Percentiles rank a stretch among this genome's conserved stretches.
Conservation (phyloP, 2,329 filamentous ascomycete species). For the Knufia fluminis region DNA sequence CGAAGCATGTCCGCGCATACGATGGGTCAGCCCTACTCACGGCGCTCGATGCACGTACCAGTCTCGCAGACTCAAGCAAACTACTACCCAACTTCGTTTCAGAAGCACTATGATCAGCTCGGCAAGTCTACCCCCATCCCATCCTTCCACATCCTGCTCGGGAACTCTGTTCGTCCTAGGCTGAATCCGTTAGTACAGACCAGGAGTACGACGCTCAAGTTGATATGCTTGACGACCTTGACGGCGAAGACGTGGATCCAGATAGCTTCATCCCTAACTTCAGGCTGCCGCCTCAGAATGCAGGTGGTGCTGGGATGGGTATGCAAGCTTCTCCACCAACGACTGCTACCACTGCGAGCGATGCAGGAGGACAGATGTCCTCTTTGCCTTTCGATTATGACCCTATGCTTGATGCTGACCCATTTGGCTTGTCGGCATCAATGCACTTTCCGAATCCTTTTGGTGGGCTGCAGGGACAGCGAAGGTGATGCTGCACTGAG, state of each 20-base stretch:
- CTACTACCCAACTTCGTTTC: slow-evolving; percentile 81
- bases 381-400: slow-evolving; percentile 51
- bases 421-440: slow-evolving; percentile 83
- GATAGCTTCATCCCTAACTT: slow-evolving; percentile 55
- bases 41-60: slow-evolving; percentile 4
- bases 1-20: slow-evolving; percentile 8
- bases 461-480: slow-evolving; percentile 11
- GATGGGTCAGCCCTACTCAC: slow-evolving; percentile 3
- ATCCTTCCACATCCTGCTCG: slow-evolving; percentile 32
- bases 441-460: slow-evolving; percentile 91
- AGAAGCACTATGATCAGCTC: slow-evolving; percentile 90
- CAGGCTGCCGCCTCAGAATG: slow-evolving; percentile 28
- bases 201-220: slow-evolving; percentile 91
- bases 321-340: slow-evolving; percentile 36
- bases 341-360: slow-evolving; percentile 31
- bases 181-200: slow-evolving; percentile 65
- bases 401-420: slow-evolving; percentile 82
- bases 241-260: slow-evolving; percentile 59
- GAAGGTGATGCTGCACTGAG: neutral
- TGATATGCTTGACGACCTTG: slow-evolving; percentile 78
- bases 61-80: slow-evolving; percentile 34
- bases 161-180: slow-evolving; percentile 58
- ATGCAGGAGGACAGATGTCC: slow-evolving; percentile 42
- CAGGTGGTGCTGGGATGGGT: slow-evolving; percentile 27
- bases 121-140: slow-evolving; percentile 62